These are phyloP conservation scores for Coffea humblotiana DNA, from an alignment of 305 asterid genomes.

Conservation along the genomic window DNA sequence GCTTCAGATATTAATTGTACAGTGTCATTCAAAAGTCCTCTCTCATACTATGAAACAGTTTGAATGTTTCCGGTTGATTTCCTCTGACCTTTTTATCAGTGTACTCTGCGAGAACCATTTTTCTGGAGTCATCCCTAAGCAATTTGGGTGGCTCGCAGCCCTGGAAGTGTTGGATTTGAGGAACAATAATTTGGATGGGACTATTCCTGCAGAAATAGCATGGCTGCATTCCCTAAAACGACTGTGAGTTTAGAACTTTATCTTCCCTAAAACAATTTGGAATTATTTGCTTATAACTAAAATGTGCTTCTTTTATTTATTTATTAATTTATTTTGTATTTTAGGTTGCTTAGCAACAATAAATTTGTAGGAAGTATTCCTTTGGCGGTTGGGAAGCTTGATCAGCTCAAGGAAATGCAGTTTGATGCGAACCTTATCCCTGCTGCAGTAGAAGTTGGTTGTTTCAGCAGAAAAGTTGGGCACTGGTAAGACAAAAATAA, in stretches of 20 bases:
- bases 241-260: constrained; percentile 47
- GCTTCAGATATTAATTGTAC: neutral
- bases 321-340: neutral
- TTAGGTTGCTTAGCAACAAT: constrained; percentile 77
- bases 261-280: neutral
- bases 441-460: constrained; percentile 47
- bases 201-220: constrained; percentile 80
- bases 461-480: constrained; percentile 74
- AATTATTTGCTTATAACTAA: neutral
- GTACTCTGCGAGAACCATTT: constrained; percentile 77
- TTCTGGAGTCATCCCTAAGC: constrained; percentile 72
- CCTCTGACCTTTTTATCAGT: constrained; percentile 37
- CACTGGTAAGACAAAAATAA: constrained; percentile 48
- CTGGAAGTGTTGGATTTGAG: constrained; percentile 87
- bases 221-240: constrained; percentile 53
- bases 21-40: neutral
- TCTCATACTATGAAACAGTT: neutral
- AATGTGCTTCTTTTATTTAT: constrained; percentile 10
- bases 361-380: constrained; percentile 73
- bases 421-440: constrained; percentile 50
- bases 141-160: constrained; percentile 55
- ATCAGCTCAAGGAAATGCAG: constrained; percentile 53
- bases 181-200: constrained; percentile 69
- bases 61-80: constrained; percentile 15
- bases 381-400: constrained; percentile 62